phyloP scores from a whole-genome alignment of 179 eudicot genomes.

The Silene noctiflora region DNA sequence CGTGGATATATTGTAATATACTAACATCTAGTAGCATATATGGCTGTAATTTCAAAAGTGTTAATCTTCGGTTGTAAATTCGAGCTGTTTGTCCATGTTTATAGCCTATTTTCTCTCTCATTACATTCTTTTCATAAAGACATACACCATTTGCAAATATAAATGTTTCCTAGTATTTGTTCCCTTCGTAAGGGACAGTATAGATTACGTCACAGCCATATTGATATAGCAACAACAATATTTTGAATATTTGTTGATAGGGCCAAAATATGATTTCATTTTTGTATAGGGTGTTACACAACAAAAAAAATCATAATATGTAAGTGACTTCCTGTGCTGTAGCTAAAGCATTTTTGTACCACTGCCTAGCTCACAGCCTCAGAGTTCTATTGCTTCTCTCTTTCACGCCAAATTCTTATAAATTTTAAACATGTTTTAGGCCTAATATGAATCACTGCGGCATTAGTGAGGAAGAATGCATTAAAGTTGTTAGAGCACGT shows the following conservation, averaged over 20 bases:
- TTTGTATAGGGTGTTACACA: not conserved
- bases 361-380: not conserved
- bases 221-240: not conserved
- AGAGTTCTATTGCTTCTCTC: conserved; percentile 6
- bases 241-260: not conserved
- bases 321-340: not conserved
- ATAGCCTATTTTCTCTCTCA: not conserved
- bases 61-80: not conserved
- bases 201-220: not conserved
- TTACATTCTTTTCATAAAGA: not conserved
- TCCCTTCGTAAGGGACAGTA: not conserved
- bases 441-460: conserved; percentile 85
- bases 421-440: conserved; percentile 37
- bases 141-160: not conserved
- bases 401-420: conserved; percentile 15
- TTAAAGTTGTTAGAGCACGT: conserved; percentile 47
- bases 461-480: conserved; percentile 71
- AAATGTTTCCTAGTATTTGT: not conserved
- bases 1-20: not conserved
- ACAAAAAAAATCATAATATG: not conserved
- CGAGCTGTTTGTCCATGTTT: not conserved
- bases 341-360: not conserved
- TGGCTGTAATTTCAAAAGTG: not conserved
- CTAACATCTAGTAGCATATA: not conserved
- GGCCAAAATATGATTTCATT: not conserved